phyloP scores from a whole-genome alignment of 225 moss, liverwort and hornwort species.

The Polytrichum formosum region DNA sequence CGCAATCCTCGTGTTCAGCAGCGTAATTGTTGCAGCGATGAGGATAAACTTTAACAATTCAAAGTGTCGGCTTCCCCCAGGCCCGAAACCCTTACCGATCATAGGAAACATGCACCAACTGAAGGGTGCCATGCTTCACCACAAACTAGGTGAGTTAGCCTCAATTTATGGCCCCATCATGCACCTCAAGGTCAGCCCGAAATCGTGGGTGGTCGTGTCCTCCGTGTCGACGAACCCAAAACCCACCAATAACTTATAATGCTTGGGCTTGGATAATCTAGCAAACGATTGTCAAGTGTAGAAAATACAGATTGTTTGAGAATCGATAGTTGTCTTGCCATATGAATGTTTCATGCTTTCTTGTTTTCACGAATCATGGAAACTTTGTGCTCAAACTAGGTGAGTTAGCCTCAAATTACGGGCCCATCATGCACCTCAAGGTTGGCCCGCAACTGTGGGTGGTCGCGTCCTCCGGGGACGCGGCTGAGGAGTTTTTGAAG shows the following conservation, averaged over 20 bases:
- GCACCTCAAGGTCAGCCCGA: too few species aligned
- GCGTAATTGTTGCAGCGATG: background rate
- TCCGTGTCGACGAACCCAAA: too few species aligned
- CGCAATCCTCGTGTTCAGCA: background rate
- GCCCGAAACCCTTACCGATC: background rate
- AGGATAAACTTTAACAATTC: background rate
- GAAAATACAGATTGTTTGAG: too few species aligned
- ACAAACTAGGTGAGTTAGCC: background rate
- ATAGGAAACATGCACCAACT: slow-evolving; percentile 3
- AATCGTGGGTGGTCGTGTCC: too few species aligned
- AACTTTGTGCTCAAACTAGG: too few species aligned
- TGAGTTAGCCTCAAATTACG: background rate
- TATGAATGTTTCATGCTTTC: too few species aligned
- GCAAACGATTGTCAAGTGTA: too few species aligned
- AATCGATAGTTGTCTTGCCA: too few species aligned
- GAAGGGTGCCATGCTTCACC: background rate
- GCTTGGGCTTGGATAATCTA: too few species aligned
- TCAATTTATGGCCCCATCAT: too few species aligned
- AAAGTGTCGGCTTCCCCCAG: background rate
- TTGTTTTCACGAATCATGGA: too few species aligned
- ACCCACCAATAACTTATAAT: too few species aligned
- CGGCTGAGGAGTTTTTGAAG: slow-evolving; percentile 32
- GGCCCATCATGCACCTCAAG: background rate
- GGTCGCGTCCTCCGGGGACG: slow-evolving; percentile 27
- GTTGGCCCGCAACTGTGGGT: slow-evolving; percentile 28